These are phyloP conservation scores for Boletales sp. DNA, from an alignment of 768 basidiomycete genomes.

Conservation along the genomic window DNA sequence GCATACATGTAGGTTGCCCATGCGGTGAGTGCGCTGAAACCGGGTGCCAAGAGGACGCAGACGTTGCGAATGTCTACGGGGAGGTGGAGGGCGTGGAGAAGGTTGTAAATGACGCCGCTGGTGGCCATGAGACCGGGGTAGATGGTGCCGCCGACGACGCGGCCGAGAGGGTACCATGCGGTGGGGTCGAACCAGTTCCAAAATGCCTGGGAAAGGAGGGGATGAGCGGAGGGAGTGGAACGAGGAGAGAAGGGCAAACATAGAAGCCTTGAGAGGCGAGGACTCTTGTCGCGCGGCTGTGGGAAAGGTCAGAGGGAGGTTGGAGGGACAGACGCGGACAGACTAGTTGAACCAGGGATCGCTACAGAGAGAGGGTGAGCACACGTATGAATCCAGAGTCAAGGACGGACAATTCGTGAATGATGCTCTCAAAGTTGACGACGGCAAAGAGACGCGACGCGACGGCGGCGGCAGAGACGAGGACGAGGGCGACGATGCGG, in stretches of 20 bases:
- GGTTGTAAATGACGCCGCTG: constrained; percentile 93
- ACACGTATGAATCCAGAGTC: neutral
- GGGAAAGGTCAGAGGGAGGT: constrained; percentile 1
- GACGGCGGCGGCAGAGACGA: constrained; percentile 93
- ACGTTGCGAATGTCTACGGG: constrained; percentile 97
- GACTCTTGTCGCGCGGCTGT: constrained; percentile 88
- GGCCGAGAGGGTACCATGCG: constrained; percentile 98
- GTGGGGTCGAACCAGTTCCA: constrained; percentile 99
- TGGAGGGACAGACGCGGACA: constrained; percentile 34
- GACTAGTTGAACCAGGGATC: constrained; percentile 99
- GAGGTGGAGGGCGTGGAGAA: constrained; percentile 83
- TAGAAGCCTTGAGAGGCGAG: constrained; percentile 94
- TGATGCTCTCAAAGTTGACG: constrained; percentile 97
- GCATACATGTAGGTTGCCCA: constrained; percentile 94
- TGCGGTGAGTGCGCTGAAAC: constrained; percentile 94
- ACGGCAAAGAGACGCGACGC: constrained; percentile 97
- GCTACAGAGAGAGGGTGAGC: constrained; percentile 37
- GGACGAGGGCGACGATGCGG: constrained; percentile 81
- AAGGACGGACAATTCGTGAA: constrained; percentile 91
- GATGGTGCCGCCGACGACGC: constrained; percentile 97
- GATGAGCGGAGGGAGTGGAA: constrained; percentile 4
- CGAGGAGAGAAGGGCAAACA: constrained; percentile 46
- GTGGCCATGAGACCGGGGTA: constrained; percentile 99
- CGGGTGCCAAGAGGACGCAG: constrained; percentile 95
- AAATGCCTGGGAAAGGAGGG: constrained; percentile 76